Evolutionary conservation across 2,329 filamentous ascomycete species (phyloP).

Genomic region (Elsinoe australis): DNA sequence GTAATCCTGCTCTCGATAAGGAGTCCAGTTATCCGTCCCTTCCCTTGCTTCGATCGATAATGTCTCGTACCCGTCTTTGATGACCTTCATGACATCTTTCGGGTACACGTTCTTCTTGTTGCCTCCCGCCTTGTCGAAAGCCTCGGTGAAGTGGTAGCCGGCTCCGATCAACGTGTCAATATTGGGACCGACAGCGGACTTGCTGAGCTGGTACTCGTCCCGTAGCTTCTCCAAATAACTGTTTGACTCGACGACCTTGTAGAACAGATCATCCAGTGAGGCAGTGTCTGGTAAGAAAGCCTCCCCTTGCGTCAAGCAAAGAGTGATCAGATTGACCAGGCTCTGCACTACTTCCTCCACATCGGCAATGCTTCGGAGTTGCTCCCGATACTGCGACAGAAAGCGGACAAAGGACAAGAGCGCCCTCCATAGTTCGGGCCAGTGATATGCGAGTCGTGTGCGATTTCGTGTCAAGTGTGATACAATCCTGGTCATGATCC

Average conservation of each 20-base stretch:
- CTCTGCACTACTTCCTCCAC: constrained; percentile 68
- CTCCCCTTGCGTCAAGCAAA: constrained; percentile 80
- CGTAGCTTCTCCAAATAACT: constrained; percentile 76
- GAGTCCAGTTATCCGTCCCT: constrained; percentile 76
- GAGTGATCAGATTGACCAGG: constrained; percentile 72
- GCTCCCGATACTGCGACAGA: constrained; percentile 73
- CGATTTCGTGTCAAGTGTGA: constrained; percentile 77
- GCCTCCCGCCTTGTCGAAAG: constrained; percentile 57
- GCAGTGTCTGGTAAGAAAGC: constrained; percentile 80
- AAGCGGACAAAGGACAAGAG: constrained; percentile 84
- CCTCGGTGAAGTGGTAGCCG: constrained; percentile 74
- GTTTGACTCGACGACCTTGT: constrained; percentile 91
- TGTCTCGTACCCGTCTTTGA: constrained; percentile 94
- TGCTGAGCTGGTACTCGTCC: constrained; percentile 56
- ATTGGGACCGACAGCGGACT: constrained; percentile 19
- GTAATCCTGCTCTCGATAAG: constrained; percentile 79
- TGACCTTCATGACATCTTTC: constrained; percentile 77
- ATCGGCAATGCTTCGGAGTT: constrained; percentile 61
- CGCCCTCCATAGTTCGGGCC: constrained; percentile 89
- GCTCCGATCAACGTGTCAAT: constrained; percentile 81
- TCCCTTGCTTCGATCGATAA: constrained; percentile 84
- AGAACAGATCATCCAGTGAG: constrained; percentile 93
- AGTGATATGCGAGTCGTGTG: constrained; percentile 79
- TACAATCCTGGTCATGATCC: constrained; percentile 73
- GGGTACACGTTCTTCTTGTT: constrained; percentile 66